Percentiles rank a stretch among this genome's conserved stretches.
Conservation (phyloP, 306 rosid species). For the Rubus idaeus region DNA sequence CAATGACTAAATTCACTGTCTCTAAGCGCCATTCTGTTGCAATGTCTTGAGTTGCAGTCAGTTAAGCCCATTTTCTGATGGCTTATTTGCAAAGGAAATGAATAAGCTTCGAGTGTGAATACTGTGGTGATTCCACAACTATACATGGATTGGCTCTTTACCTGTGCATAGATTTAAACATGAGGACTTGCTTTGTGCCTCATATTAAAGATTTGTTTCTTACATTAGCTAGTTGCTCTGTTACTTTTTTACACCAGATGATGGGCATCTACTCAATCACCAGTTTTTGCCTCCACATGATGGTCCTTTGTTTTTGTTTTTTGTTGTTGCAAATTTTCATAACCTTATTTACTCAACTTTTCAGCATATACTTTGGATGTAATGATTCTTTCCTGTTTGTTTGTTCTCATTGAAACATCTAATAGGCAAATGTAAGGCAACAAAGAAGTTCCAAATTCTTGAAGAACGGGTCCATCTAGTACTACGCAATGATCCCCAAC, state of each 20-base stretch:
- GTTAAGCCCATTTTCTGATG: neutral
- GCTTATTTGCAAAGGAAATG: neutral
- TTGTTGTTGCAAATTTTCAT: neutral
- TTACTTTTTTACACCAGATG: neutral
- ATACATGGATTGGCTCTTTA: neutral
- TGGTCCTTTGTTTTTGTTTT: neutral
- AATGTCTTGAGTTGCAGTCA: neutral
- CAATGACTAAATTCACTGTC: constrained; percentile 7
- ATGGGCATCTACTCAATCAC: neutral
- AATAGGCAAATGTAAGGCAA: constrained; percentile 82
- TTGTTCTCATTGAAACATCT: constrained; percentile 35
- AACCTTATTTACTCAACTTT: neutral
- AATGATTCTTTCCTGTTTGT: constrained; percentile 29
- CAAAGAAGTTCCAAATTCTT: constrained; percentile 79
- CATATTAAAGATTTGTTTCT: constrained; percentile 1
- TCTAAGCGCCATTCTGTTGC: constrained; percentile 9
- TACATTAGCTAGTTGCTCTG: neutral
- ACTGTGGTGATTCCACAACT: neutral
- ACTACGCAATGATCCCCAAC: constrained; percentile 74
- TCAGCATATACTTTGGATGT: neutral
- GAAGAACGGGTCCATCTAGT: constrained; percentile 67
- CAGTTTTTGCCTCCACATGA: neutral
- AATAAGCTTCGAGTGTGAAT: neutral
- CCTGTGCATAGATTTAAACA: neutral
- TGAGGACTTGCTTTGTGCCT: constrained; percentile 2